phyloP scores from a whole-genome alignment of 1,284 basidiomycete genomes.

The Papiliotrema terrestris region DNA sequence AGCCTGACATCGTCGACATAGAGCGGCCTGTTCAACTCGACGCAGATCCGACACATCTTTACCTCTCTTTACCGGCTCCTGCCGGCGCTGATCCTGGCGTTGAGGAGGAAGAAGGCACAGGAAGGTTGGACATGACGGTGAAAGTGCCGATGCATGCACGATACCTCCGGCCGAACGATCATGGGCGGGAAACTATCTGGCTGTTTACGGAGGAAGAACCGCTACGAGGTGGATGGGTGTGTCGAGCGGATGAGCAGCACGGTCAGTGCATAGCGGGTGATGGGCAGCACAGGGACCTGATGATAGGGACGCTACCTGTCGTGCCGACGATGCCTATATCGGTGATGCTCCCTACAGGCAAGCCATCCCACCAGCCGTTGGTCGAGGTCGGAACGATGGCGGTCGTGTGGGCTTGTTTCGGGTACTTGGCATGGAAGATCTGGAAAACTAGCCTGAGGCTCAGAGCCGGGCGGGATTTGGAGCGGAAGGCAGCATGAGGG shows the following conservation, averaged over 20 bases:
- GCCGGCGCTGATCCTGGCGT: background rate
- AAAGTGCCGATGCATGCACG: slow-evolving; percentile 39
- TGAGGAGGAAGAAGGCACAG: background rate
- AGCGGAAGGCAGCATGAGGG: background rate
- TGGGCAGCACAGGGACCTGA: background rate
- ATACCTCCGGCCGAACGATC: slow-evolving; percentile 27
- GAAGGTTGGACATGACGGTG: slow-evolving; percentile 9
- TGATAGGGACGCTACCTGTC: background rate
- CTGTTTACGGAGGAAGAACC: slow-evolving; percentile 7
- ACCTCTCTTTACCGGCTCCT: background rate
- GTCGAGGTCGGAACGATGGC: slow-evolving; percentile 24
- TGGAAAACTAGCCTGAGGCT: background rate
- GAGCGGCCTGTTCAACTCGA: slow-evolving; percentile 22
- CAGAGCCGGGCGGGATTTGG: background rate
- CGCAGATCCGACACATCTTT: background rate
- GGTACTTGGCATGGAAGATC: slow-evolving; percentile 26
- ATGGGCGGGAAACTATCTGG: slow-evolving; percentile 8
- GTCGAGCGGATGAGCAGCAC: background rate
- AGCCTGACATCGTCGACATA: slow-evolving; percentile 25
- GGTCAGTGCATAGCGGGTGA: background rate
- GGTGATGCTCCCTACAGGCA: slow-evolving; percentile 23
- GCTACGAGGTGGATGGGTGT: slow-evolving; percentile 16
- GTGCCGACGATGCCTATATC: slow-evolving; percentile 3
- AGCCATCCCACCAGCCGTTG: slow-evolving; percentile 17
- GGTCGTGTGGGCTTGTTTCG: slow-evolving; percentile 29